phyloP scores from a whole-genome alignment of 2,329 filamentous ascomycete genomes.

The Pseudogymnoascus sp. region DNA sequence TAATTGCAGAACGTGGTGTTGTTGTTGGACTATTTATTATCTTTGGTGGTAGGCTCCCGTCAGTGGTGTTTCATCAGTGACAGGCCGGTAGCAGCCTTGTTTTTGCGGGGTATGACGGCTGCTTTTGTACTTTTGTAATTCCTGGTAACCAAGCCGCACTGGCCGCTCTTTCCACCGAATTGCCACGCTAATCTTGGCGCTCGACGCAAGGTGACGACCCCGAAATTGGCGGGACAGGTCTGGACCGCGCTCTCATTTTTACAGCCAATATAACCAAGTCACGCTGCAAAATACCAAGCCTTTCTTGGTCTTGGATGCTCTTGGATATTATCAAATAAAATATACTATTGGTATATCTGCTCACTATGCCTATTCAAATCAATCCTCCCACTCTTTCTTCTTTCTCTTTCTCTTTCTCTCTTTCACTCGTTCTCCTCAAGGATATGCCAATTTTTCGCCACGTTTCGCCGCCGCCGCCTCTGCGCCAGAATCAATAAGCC shows the following conservation, averaged over 20 bases:
- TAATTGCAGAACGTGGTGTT: neutral
- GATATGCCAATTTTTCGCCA: neutral
- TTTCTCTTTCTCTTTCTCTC: neutral
- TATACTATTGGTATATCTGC: slow-evolving; percentile 3
- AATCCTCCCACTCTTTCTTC: neutral
- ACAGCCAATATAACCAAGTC: neutral
- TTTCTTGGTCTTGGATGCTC: neutral
- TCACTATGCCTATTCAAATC: slow-evolving; percentile 1
- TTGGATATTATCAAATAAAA: slow-evolving; percentile 4
- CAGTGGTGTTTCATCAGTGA: neutral
- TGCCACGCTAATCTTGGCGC: neutral
- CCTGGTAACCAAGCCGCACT: neutral
- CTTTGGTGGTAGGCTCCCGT: neutral
- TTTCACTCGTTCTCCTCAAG: neutral
- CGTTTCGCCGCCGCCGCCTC: neutral
- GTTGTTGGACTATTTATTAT: neutral
- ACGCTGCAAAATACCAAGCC: neutral
- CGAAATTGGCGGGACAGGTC: neutral
- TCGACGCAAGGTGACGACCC: neutral
- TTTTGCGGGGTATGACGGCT: slow-evolving; percentile 5
- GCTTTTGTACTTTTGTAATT: neutral
- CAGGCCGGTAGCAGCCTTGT: slow-evolving; percentile 1
- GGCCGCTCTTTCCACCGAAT: neutral
- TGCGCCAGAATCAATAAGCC: neutral
- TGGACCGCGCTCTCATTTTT: neutral